Conservation (phyloP, 768 basidiomycete species). For the Boletus pseudopeckii region DNA sequence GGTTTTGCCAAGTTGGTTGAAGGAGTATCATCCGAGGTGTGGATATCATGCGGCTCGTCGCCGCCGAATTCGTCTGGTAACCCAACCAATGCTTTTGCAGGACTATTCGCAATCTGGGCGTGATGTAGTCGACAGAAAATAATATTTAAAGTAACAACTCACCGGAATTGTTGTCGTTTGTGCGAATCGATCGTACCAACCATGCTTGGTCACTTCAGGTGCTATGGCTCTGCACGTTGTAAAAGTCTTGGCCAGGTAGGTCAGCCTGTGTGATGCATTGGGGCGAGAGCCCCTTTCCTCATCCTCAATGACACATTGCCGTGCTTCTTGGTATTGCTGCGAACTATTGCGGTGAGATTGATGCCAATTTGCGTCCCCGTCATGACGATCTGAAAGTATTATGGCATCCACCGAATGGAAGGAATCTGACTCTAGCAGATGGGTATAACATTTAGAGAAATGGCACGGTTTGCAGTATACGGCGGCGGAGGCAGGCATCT, state of each 20-base stretch:
- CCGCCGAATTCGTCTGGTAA: slow-evolving; percentile 7
- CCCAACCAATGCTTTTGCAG: slow-evolving; percentile 11
- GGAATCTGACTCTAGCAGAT: slow-evolving; percentile 33
- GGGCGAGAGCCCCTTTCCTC: slow-evolving; percentile 38
- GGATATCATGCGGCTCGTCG: slow-evolving; percentile 3
- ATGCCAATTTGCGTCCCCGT: slow-evolving; percentile 34
- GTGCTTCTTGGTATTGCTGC: slow-evolving; percentile 14
- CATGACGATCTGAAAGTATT: slow-evolving; percentile 14
- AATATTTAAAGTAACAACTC: neutral
- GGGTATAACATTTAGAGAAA: slow-evolving; percentile 33
- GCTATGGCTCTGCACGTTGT: slow-evolving; percentile 47
- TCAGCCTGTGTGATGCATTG: slow-evolving; percentile 36
- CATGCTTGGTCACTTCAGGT: slow-evolving; percentile 36
- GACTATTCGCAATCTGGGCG: slow-evolving; percentile 17
- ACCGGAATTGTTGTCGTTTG: slow-evolving; percentile 25
- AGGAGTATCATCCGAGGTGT: neutral
- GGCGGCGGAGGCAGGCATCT: slow-evolving; percentile 12
- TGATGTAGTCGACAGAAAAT: neutral
- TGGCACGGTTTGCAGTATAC: slow-evolving; percentile 40
- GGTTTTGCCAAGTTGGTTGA: neutral
- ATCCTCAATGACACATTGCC: slow-evolving; percentile 20
- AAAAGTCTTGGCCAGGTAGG: slow-evolving; percentile 47
- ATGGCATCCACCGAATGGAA: slow-evolving; percentile 38
- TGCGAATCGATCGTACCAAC: slow-evolving; percentile 58
- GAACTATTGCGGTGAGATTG: slow-evolving; percentile 24